Percentiles rank a stretch among this genome's conserved stretches.
phyloP scores from a whole-genome alignment of 2,329 filamentous ascomycete species.

The Colletotrichum agaves region DNA sequence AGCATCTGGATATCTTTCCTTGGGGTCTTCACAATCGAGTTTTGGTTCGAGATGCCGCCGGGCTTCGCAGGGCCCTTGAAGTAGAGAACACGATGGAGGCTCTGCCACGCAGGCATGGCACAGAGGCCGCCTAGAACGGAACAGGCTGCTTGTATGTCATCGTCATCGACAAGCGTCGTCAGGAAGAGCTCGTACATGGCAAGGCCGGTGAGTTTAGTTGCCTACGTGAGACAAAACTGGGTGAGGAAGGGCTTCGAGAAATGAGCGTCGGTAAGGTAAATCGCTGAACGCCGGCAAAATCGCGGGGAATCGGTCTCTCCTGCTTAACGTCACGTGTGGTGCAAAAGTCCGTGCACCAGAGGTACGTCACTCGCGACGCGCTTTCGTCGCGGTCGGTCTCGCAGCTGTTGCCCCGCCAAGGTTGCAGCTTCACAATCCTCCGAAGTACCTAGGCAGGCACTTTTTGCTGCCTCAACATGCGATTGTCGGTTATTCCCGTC shows the following conservation, averaged over 20 bases:
- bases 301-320: neutral
- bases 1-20: constrained; percentile 49
- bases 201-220: neutral
- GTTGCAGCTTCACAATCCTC: constrained; percentile 7
- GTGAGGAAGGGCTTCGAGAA: neutral
- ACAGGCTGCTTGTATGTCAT: constrained; percentile 60
- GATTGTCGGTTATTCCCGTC: neutral
- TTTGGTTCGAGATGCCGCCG: constrained; percentile 56
- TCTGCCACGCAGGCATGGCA: constrained; percentile 64
- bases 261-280: neutral
- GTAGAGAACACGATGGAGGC: constrained; percentile 63
- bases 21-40: constrained; percentile 42
- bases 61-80: constrained; percentile 61
- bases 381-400: neutral
- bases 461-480: constrained; percentile 6
- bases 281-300: neutral
- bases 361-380: constrained; percentile 22
- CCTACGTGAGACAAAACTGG: neutral
- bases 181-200: constrained; percentile 70
- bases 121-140: constrained; percentile 67
- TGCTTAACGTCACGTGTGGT: neutral
- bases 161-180: constrained; percentile 61
- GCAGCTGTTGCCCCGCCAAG: constrained; percentile 13
- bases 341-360: constrained; percentile 1
- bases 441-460: neutral